Evolutionary conservation across 805 yeast genomes (phyloP).

Genomic region (Metschnikowia cerradonensis): DNA sequence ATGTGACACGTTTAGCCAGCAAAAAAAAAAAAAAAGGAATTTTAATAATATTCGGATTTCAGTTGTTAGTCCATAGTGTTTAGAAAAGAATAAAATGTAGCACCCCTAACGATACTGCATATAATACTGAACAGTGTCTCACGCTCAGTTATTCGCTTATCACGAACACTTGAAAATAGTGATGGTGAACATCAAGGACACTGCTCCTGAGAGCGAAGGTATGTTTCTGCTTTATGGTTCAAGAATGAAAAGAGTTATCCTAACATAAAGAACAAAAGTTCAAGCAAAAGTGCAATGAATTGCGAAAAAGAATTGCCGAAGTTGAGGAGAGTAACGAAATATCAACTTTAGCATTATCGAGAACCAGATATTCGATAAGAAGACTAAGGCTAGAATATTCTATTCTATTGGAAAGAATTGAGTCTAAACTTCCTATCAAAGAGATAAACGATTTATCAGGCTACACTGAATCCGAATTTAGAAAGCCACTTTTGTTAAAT

Average conservation of each 20-base stretch:
- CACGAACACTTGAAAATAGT: neutral
- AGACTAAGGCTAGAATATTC: conserved; percentile 81
- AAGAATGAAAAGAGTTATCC: neutral
- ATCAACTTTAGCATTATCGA: conserved; percentile 68
- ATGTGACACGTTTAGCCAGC: neutral
- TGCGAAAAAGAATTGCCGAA: conserved; percentile 63
- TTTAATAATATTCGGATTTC: neutral
- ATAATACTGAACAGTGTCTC: neutral
- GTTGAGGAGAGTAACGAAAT: conserved; percentile 76
- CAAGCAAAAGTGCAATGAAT: conserved; percentile 65
- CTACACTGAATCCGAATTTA: conserved; percentile 38
- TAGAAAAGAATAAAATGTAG: neutral
- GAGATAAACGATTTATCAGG: conserved; percentile 21
- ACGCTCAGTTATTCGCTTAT: neutral
- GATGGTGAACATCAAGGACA: conserved; percentile 17
- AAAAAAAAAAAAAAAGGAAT: neutral
- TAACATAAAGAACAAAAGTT: conserved; percentile 34
- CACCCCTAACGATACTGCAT: neutral
- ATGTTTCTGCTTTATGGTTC: conserved; percentile 16
- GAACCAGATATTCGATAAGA: conserved; percentile 72
- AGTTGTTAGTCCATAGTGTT: neutral
- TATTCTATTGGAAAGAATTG: conserved; percentile 74
- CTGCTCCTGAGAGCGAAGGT: conserved; percentile 41
- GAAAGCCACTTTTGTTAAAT: conserved; percentile 34
- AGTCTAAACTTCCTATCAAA: conserved; percentile 27